Conservation (phyloP, 2,329 filamentous ascomycete genomes). For the Aaosphaeria pasadenensis region DNA sequence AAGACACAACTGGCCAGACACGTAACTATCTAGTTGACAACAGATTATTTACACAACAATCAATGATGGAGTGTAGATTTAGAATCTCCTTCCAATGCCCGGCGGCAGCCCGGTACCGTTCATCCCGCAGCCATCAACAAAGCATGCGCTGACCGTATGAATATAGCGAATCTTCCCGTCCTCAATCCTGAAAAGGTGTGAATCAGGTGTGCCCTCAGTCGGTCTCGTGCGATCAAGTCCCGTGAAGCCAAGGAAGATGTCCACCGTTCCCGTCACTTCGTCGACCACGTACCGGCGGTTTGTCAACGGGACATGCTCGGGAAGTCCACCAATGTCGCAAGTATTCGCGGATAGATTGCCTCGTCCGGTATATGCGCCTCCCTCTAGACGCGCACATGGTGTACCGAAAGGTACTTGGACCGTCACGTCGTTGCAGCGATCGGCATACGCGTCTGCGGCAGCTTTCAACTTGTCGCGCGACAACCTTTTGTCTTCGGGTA, state of each 20-base stretch:
- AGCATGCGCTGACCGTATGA: constrained; percentile 7
- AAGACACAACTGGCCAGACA: too few species aligned
- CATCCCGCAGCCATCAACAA: constrained; percentile 9
- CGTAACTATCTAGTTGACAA: too few species aligned
- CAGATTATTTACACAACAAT: too few species aligned
- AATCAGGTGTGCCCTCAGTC: constrained; percentile 2
- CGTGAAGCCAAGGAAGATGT: constrained; percentile 5
- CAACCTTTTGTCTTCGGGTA: constrained; percentile 2
- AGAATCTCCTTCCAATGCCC: not conserved
- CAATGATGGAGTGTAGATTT: not conserved
- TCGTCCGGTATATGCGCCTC: constrained; percentile 5
- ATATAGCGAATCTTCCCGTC: constrained; percentile 6
- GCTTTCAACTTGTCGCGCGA: constrained; percentile 3
- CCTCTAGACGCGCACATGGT: constrained; percentile 6
- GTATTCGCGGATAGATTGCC: not conserved
- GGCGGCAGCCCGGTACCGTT: constrained; percentile 4
- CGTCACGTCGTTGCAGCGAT: constrained; percentile 3
- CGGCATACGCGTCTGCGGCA: constrained; percentile 5
- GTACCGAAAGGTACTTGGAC: constrained; percentile 3
- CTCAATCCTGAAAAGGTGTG: constrained; percentile 7
- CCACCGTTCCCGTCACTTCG: constrained; percentile 6
- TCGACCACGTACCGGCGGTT: constrained; percentile 5
- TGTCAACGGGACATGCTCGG: constrained; percentile 1
- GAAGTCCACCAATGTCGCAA: constrained; percentile 5
- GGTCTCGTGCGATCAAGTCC: not conserved